Evolutionary conservation across 1,284 basidiomycete genomes (phyloP), one percentile per base, ranked within the genome.

Genomic region (Ustilago shanxiensis): DNA sequence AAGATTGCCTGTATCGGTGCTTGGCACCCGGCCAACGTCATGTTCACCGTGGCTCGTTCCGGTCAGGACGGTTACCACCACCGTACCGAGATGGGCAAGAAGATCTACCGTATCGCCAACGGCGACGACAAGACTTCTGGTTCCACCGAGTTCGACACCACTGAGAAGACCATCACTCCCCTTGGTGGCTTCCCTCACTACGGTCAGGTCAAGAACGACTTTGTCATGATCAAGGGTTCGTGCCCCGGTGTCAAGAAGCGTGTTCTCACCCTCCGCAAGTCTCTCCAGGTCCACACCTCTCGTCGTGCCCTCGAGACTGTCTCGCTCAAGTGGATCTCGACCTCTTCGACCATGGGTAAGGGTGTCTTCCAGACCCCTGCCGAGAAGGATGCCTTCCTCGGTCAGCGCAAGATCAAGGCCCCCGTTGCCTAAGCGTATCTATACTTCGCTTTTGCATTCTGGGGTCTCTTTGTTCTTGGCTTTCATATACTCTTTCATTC

Each of bases 131-230:
- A 91, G 51, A 89, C 88, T 77, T 98, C 95, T 80, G 97, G 95
- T 41, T 92, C 95, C 66, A 99, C 97, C 56, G 95, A 85, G 57
- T 84, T 84, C 50, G 84, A 86, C 83, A 81, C 80, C 20, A 84
- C 84, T 50, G 75, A 83, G 89, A 99, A 99, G 90, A 83, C 89
- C 75, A 98, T 99, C 88, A 99, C 94, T 78, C 97, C 97, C 64
- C 91, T 99, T 91, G 97, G 97, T 89, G 97, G 96, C 87, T 99
- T 97, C 92, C 95, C 95, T 69, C 95, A 95, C 89, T 99, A 97
- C 88, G 96, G 96, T 91, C 90, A 97, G 86, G 92, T 99, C 89
- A 95, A 94, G 90, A 95, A 98, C 90, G 97, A 99, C 89, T 99
- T 93, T 89, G 88, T 99, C 85, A 92, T 98, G 89, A 89, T 98